Percentiles rank a stretch among this genome's conserved stretches.
These are phyloP conservation scores for Colletotrichum liriopes DNA, from an alignment of 2,329 filamentous ascomycete genomes.

Conservation along the genomic window DNA sequence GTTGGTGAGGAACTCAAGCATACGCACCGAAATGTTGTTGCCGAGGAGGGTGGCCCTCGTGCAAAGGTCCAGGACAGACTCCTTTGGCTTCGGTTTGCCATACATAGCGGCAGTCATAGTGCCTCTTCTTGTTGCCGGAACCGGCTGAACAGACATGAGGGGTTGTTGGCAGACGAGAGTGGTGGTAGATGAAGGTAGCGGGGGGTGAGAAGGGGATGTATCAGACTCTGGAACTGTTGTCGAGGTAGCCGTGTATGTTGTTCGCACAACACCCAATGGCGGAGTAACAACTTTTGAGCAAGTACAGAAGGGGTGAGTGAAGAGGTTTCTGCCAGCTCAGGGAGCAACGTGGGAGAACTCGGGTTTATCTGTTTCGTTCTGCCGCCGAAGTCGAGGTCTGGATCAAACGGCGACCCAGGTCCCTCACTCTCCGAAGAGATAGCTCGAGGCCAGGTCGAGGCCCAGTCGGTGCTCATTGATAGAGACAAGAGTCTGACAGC, in stretches of 20 bases:
- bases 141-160: conserved; percentile 23
- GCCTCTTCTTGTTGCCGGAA: not conserved
- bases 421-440: not conserved
- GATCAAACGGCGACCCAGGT: conserved; percentile 2
- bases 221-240: conserved; percentile 1
- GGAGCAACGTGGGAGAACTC: conserved; percentile 21
- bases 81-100: conserved; percentile 46
- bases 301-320: not conserved
- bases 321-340: conserved; percentile 2
- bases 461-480: conserved; percentile 17
- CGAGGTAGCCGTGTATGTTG: not conserved
- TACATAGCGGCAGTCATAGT: conserved; percentile 30
- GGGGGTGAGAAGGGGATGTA: not conserved
- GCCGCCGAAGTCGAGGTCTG: not conserved
- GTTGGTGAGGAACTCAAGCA: conserved; percentile 75
- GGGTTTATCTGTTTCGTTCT: conserved; percentile 24
- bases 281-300: not conserved
- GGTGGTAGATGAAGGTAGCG: no score
- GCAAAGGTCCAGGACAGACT: conserved; percentile 65
- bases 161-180: not conserved
- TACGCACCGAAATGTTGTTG: conserved; percentile 75
- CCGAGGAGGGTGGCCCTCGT: conserved; percentile 72
- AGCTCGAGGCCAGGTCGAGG: conserved; percentile 27
- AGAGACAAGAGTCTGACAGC: conserved; percentile 32
- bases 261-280: conserved; percentile 4